Conservation (phyloP, 2,329 filamentous ascomycete species). For the Xylaria digitata region DNA sequence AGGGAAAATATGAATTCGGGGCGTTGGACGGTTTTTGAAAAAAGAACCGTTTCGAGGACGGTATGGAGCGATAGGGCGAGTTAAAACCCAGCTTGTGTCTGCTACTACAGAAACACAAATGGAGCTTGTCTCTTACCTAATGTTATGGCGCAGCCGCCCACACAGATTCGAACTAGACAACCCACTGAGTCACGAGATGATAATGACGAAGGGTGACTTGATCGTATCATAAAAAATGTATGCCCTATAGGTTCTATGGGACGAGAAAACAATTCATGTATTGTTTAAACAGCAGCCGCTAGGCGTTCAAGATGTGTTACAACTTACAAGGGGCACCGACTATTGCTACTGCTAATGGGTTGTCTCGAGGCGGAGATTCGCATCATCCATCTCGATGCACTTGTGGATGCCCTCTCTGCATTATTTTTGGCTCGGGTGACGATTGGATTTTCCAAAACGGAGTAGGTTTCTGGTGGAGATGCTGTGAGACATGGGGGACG, state of each 20-base stretch:
- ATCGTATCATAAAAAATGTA: constrained; percentile 2
- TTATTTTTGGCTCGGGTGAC: constrained; percentile 36
- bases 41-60: no score
- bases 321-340: not conserved
- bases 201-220: constrained; percentile 20
- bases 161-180: constrained; percentile 6
- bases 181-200: constrained; percentile 24
- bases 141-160: constrained; percentile 8
- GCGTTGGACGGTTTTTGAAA: no score
- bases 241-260: not conserved
- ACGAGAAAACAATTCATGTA: constrained; percentile 1
- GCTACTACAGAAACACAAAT: not conserved
- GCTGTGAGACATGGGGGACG: constrained; percentile 24
- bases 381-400: constrained; percentile 18
- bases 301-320: not conserved
- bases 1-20: no score
- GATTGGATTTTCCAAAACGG: constrained; percentile 29
- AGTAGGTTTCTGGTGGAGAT: constrained; percentile 24
- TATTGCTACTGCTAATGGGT: not conserved
- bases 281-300: not conserved
- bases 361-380: constrained; percentile 8
- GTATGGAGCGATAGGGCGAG: no score
- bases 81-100: no score
- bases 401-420: constrained; percentile 7
- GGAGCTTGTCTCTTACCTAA: not conserved